Evolutionary conservation across 257 asterid genomes (phyloP), one percentile per base, ranked within the genome.

Genomic region (Leonotis leonurus): DNA sequence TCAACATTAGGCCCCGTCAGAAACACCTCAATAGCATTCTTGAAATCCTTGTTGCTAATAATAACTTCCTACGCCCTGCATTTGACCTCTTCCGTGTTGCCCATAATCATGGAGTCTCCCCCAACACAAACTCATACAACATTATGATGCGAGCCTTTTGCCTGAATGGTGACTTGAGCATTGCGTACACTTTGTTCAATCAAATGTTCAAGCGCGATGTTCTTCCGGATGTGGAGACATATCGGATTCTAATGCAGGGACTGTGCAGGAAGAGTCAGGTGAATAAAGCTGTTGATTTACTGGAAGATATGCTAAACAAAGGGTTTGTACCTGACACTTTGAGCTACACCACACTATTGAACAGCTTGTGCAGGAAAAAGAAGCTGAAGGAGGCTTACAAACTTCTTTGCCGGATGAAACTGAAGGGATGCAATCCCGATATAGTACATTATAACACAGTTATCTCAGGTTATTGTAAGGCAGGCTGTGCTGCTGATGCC

Each of bases 251-350:
- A 51, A 86, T 92, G 78, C 99, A 89, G 60, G 99, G 86, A 11
- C 70, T 92, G 67, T 92, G 99, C 69, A 79, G 99, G 75, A 92
- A 85, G 83, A 83, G 96, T 67, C 97, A 89, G 77, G 95, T 92
- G 68, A 89, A 83, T 62, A 92, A 63, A 67, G 99, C 97, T 25
- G 88, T 85, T 54, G 88, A 89, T 62, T 73, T 92, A 27, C 65
- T 92, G 46, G 96, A 86, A 77, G 99, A 92, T 75, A 92, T 92
- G 97, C 51, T 89, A 79, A 92, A 92, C 78, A 92, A 92, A 74
- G 99, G 99, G 60, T 89, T 79, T 54, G 81, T 86, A 60, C 97
- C 99, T 0, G 96, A 92, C 76, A 62, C 86, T 20, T 68, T 85
- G 14, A 84, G 83, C 74, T 92, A 89, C 21, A 89, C 94, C 43